Percentiles rank a stretch among this genome's conserved stretches.
Conservation (phyloP, 2,329 filamentous ascomycete species). For the Blastomyces gilchristii region DNA sequence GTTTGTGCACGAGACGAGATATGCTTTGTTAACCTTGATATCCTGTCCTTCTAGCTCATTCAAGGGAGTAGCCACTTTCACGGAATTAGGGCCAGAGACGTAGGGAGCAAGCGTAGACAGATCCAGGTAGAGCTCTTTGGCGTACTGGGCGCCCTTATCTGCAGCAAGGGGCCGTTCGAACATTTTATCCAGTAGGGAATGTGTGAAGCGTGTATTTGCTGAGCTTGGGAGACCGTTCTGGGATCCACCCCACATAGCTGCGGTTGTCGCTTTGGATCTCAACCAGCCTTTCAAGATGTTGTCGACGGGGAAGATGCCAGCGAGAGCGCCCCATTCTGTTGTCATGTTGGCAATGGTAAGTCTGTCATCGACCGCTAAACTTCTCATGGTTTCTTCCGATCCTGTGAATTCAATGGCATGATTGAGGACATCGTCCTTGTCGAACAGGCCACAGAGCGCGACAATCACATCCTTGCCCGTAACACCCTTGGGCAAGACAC, state of each 20-base stretch:
- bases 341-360: conserved; percentile 67
- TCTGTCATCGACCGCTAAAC: conserved; percentile 60
- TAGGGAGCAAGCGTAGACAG: conserved; percentile 75
- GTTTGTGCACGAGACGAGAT: conserved; percentile 87
- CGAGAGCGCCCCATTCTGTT: conserved; percentile 67
- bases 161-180: conserved; percentile 56
- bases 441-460: conserved; percentile 76
- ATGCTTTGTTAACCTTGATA: conserved; percentile 74
- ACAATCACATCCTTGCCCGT: conserved; percentile 93
- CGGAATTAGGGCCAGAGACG: conserved; percentile 79
- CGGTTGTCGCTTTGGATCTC: conserved; percentile 61
- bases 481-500: conserved; percentile 64
- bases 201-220: conserved; percentile 49
- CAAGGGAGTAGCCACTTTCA: conserved; percentile 75
- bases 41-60: conserved; percentile 59
- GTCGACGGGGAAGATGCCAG: conserved; percentile 74
- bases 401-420: conserved; percentile 83
- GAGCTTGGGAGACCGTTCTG: conserved; percentile 26
- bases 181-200: conserved; percentile 62
- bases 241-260: conserved; percentile 43
- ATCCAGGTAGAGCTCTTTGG: conserved; percentile 72
- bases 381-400: conserved; percentile 63
- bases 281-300: conserved; percentile 61
- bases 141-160: conserved; percentile 68
- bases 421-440: conserved; percentile 80